These are phyloP conservation scores for Xenosphaeropsis pyriputrescens DNA, from an alignment of 2,329 filamentous ascomycete genomes.

Conservation along the genomic window DNA sequence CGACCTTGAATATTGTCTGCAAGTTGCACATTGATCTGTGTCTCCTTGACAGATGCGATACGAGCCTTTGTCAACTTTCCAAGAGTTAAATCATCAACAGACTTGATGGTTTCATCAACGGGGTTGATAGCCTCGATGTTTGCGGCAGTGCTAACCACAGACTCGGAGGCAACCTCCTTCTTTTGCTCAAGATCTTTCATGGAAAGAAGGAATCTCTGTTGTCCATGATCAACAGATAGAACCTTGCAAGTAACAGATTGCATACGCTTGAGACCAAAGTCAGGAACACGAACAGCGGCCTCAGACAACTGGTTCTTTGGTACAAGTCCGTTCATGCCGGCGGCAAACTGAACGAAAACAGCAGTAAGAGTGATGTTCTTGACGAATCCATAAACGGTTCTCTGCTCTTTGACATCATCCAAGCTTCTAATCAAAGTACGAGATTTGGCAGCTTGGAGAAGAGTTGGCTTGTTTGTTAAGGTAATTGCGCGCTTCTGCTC, in stretches of 20 bases:
- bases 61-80: slow-evolving; percentile 64
- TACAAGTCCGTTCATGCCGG: slow-evolving; percentile 61
- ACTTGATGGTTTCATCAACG: slow-evolving; percentile 47
- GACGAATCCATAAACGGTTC: slow-evolving; percentile 63
- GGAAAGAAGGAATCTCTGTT: slow-evolving; percentile 54
- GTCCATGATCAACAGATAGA: slow-evolving; percentile 53
- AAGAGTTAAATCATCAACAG: slow-evolving; percentile 57
- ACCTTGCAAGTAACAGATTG: slow-evolving; percentile 66
- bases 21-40: slow-evolving; percentile 82
- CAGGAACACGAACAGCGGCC: slow-evolving; percentile 50
- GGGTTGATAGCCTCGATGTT: slow-evolving; percentile 35
- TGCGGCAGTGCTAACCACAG: slow-evolving; percentile 16
- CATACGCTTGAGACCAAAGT: slow-evolving; percentile 66
- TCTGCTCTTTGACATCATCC: slow-evolving; percentile 55
- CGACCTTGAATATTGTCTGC: slow-evolving; percentile 85
- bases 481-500: slow-evolving; percentile 61
- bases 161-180: slow-evolving; percentile 10
- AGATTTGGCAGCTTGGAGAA: slow-evolving; percentile 61
- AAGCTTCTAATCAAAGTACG: slow-evolving; percentile 58
- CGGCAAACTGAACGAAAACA: slow-evolving; percentile 79
- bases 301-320: slow-evolving; percentile 64
- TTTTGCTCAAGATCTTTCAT: slow-evolving; percentile 34
- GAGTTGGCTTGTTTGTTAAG: slow-evolving; percentile 69
- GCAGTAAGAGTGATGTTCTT: slow-evolving; percentile 71
- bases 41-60: slow-evolving; percentile 74